A percentile compares a stretch with the other conserved stretches of the same genome.
These are phyloP conservation scores for Paecilomyces sp. DNA, from an alignment of 2,329 filamentous ascomycete species.

Conservation along the genomic window DNA sequence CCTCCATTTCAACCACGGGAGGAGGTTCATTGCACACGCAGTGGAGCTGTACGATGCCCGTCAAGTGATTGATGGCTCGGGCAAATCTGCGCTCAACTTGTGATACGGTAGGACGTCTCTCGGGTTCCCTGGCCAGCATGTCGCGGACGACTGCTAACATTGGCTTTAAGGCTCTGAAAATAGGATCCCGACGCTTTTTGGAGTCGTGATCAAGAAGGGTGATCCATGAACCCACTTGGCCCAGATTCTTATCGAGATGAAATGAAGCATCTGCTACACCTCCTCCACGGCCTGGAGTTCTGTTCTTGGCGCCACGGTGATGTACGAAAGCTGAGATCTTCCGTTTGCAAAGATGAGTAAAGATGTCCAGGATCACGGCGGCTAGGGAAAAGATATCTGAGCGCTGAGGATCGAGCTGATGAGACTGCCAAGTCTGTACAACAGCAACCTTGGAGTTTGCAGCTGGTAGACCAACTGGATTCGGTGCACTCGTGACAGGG, in stretches of 20 bases:
- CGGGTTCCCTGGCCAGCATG: constrained; percentile 30
- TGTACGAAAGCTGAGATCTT: constrained; percentile 49
- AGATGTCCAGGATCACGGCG: constrained; percentile 52
- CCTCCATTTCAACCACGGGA: not conserved
- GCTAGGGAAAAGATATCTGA: constrained; percentile 55
- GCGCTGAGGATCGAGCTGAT: constrained; percentile 23
- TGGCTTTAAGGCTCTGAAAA: constrained; percentile 29
- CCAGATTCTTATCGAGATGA: constrained; percentile 44
- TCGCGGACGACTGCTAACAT: constrained; percentile 30
- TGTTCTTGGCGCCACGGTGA: constrained; percentile 48
- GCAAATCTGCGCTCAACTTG: constrained; percentile 20
- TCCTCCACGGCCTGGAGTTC: constrained; percentile 39
- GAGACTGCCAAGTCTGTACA: constrained; percentile 32
- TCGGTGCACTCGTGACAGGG: constrained; percentile 7
- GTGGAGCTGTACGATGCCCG: constrained; percentile 7
- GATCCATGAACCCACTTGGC: constrained; percentile 53
- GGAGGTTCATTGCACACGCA: constrained; percentile 1
- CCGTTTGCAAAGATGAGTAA: constrained; percentile 53
- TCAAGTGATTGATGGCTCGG: constrained; percentile 13
- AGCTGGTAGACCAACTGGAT: constrained; percentile 22
- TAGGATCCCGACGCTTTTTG: constrained; percentile 31
- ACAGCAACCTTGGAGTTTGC: constrained; percentile 22
- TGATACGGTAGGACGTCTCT: constrained; percentile 22
- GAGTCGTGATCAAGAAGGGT: constrained; percentile 42
- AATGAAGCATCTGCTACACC: constrained; percentile 51